A percentile compares a stretch with the other conserved stretches of the same genome.
phyloP scores from a whole-genome alignment of 352 stramenopile genomes.

The Pythium monospermum region DNA sequence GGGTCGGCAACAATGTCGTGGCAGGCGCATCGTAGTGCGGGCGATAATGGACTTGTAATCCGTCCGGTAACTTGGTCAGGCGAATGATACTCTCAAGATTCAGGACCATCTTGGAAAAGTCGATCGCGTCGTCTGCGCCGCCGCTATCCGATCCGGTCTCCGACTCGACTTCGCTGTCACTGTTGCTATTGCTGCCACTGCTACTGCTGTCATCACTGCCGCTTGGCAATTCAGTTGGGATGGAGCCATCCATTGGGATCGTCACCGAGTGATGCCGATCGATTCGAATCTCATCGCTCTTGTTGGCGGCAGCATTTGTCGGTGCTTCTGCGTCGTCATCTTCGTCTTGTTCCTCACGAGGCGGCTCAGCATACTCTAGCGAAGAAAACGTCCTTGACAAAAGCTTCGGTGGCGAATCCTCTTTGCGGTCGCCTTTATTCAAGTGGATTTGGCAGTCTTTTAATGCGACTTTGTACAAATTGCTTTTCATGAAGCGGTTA shows the following conservation, averaged over 20 bases:
- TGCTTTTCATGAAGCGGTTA: constrained; percentile 80
- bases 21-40: constrained; percentile 60
- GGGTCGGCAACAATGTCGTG: constrained; percentile 6
- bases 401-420: constrained; percentile 64
- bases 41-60: constrained; percentile 77
- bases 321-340: constrained; percentile 10
- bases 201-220: constrained; percentile 14
- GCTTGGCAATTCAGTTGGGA: not conserved
- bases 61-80: constrained; percentile 69
- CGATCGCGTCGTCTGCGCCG: constrained; percentile 23
- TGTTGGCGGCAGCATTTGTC: constrained; percentile 13
- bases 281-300: constrained; percentile 20
- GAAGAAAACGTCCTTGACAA: constrained; percentile 56
- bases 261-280: not conserved
- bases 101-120: constrained; percentile 56
- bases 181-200: constrained; percentile 23
- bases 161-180: constrained; percentile 39
- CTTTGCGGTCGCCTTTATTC: constrained; percentile 48
- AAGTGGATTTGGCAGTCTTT: constrained; percentile 69
- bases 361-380: constrained; percentile 23
- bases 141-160: constrained; percentile 39
- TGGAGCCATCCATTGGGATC: not conserved
- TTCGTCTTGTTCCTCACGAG: constrained; percentile 3
- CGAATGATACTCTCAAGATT: constrained; percentile 85
- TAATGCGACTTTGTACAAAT: constrained; percentile 73